Conservation (phyloP, 768 basidiomycete genomes). For the Rhodotorula toruloides region DNA sequence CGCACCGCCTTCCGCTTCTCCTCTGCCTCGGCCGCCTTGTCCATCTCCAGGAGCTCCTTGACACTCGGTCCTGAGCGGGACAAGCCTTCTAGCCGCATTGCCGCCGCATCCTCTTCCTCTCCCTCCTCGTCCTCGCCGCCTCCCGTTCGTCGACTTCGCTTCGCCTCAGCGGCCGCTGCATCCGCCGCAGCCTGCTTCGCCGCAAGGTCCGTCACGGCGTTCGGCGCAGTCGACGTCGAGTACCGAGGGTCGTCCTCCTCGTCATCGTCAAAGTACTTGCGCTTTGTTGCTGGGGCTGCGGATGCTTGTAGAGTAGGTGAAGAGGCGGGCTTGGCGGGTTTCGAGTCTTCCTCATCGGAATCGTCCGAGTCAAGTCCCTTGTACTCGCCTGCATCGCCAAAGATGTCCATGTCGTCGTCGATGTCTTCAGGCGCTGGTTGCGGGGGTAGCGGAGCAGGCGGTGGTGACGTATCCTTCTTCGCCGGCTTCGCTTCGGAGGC, state of each 20-base stretch:
- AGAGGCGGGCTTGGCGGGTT: neutral
- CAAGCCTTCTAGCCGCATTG: conserved; percentile 65
- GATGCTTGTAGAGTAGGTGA: neutral
- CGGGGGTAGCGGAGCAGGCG: neutral
- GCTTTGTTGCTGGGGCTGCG: neutral
- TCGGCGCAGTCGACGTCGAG: conserved; percentile 17
- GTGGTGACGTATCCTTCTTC: neutral
- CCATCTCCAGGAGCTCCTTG: conserved; percentile 71
- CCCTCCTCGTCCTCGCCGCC: conserved; percentile 47
- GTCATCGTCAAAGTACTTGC: conserved; percentile 37
- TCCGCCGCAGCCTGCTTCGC: conserved; percentile 20
- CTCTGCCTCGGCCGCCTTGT: conserved; percentile 60
- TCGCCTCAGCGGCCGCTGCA: neutral
- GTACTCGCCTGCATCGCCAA: conserved; percentile 33
- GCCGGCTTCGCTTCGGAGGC: neutral
- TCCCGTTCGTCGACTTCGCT: conserved; percentile 40
- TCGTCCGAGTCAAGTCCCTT: conserved; percentile 24
- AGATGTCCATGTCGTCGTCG: conserved; percentile 32
- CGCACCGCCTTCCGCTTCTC: conserved; percentile 66
- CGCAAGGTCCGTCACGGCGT: conserved; percentile 21
- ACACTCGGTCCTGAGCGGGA: conserved; percentile 78
- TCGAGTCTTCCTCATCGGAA: conserved; percentile 5
- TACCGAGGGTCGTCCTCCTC: neutral
- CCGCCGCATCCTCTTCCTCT: conserved; percentile 52
- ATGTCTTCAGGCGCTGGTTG: neutral